Conservation (phyloP, 805 yeast genomes). For the Candida sithepensis region DNA sequence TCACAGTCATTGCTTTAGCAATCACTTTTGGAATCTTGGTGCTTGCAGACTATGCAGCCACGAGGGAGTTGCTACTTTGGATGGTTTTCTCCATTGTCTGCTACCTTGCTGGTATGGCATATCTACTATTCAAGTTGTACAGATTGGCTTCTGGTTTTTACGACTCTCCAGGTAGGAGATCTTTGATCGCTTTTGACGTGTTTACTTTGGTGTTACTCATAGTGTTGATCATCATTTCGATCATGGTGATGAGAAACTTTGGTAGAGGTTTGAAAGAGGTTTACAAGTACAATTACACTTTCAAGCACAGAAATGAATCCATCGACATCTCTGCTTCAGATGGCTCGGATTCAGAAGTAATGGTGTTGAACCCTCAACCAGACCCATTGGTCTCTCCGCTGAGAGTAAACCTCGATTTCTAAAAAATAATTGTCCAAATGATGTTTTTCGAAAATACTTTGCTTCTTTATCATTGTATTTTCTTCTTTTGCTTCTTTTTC, state of each 20-base stretch:
- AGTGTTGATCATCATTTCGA: constrained; percentile 22
- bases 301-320: not conserved
- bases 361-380: not conserved
- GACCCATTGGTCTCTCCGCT: too few species aligned
- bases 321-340: not conserved
- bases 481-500: too few species aligned
- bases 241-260: constrained; percentile 8
- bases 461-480: too few species aligned
- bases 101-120: constrained; percentile 36
- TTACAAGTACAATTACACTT: constrained; percentile 1
- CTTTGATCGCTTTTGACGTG: constrained; percentile 39
- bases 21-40: constrained; percentile 32
- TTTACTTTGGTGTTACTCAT: constrained; percentile 33
- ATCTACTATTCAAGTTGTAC: constrained; percentile 38
- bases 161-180: constrained; percentile 38
- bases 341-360: not conserved
- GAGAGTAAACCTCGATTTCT: too few species aligned
- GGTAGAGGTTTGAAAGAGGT: constrained; percentile 15
- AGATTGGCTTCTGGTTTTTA: constrained; percentile 32
- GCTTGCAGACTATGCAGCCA: constrained; percentile 37
- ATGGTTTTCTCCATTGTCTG: constrained; percentile 22
- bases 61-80: constrained; percentile 28
- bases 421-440: too few species aligned
- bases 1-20: constrained; percentile 31
- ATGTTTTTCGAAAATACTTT: too few species aligned